Evolutionary conservation across 352 stramenopile genomes (phyloP), one percentile per base, ranked within the genome.

Genomic region (Discostella stelligera): DNA sequence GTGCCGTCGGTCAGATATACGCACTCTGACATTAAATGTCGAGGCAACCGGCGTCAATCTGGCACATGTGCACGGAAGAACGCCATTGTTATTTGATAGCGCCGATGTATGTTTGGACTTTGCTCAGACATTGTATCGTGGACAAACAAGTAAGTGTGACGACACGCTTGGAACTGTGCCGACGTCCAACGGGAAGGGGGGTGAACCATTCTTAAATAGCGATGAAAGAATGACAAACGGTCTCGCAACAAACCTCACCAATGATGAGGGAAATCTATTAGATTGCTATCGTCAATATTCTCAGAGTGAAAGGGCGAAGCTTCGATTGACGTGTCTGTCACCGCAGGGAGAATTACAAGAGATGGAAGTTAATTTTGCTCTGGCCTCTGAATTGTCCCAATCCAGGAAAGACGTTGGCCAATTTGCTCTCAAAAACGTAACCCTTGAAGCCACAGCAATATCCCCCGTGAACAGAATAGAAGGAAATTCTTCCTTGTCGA

Each of bases 51-150:
- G 76, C 7, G 87, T 80, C 11, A 84, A 84, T 44, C 32, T 92
- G 13, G 55, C 84, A 10, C 64, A 83, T 16, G 66, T 54, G 21
- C 54, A 75, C 39, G 70, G 80, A 11, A 37, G 79, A 55, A 80
- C 82, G 18, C 77, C 77, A 13, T 66, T 91, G 23, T 13, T 61
- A n/a, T 93, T 91, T 75, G 37, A 72, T 13, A 81, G 37, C n/a
- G 69, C 83, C 0, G 78, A 88, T 27, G 74, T 87, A 6, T 89
- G 80, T 60, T 77, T 91, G 27, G 54, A 79, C 6, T 93, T 93
- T 72, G 80, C 79, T 37, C 85, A 88, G 71, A 64, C 67, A 23
- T 88, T 89, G 61, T 87, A 89, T 63, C 68, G 83, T 14, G 21
- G 39, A 21, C 14, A 21, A 10, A 62, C 16, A 16, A 23, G 67